A percentile compares a stretch with the other conserved stretches of the same genome.
phyloP scores from a whole-genome alignment of 805 yeast species.

The Blastobotrys parvus region DNA sequence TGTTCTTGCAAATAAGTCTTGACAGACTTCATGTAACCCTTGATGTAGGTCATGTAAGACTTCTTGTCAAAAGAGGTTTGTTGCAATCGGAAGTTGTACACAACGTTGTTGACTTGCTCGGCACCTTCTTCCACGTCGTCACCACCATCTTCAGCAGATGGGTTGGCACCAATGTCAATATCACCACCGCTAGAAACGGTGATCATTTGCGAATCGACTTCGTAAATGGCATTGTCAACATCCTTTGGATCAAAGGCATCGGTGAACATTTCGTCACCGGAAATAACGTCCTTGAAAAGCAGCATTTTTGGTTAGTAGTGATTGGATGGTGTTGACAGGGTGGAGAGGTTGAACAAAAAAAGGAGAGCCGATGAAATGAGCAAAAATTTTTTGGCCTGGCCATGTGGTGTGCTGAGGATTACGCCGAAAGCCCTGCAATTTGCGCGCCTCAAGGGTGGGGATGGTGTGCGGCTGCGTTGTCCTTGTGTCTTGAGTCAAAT shows the following conservation, averaged over 20 bases:
- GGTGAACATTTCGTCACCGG: conserved; percentile 88
- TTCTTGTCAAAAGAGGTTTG: conserved; percentile 96
- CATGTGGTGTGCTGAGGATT: too few relatives aligned
- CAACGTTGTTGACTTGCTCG: conserved; percentile 95
- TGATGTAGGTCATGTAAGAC: conserved; percentile 92
- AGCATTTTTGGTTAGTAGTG: conserved; percentile 21
- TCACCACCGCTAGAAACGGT: conserved; percentile 78
- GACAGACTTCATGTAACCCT: conserved; percentile 97
- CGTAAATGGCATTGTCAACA: conserved; percentile 89
- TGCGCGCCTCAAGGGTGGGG: too few relatives aligned
- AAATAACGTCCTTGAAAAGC: conserved; percentile 62
- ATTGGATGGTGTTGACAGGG: not conserved
- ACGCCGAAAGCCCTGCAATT: too few relatives aligned
- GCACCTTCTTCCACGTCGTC: conserved; percentile 79
- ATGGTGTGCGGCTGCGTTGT: too few relatives aligned
- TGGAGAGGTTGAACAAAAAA: conserved; percentile 1
- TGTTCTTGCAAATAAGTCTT: conserved; percentile 85
- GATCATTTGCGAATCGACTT: conserved; percentile 94
- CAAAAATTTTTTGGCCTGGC: too few relatives aligned
- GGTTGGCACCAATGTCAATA: conserved; percentile 98
- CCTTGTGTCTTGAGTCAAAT: too few relatives aligned
- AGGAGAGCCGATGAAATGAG: too few relatives aligned
- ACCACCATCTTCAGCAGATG: conserved; percentile 93
- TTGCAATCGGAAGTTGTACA: conserved; percentile 96
- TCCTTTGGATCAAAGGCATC: conserved; percentile 88